phyloP scores from a whole-genome alignment of 441 rosid species.

The Raphanus hybrid region DNA sequence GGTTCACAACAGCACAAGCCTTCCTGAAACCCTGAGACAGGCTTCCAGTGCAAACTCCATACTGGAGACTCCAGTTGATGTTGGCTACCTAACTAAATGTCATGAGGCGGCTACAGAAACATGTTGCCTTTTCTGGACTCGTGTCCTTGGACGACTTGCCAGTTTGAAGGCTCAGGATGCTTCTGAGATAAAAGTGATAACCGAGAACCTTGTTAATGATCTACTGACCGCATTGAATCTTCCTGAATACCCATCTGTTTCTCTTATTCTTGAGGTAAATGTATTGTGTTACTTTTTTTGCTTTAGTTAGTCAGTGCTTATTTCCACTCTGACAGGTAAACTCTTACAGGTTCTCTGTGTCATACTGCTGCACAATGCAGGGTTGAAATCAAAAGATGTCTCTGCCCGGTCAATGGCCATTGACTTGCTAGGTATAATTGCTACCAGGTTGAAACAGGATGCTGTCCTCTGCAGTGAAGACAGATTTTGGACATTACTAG shows the following conservation, averaged over 20 bases:
- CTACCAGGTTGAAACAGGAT: slow-evolving; percentile 91
- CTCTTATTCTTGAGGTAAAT: slow-evolving; percentile 92
- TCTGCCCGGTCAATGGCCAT: slow-evolving; percentile 95
- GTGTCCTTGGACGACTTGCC: slow-evolving; percentile 92
- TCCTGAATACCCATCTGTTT: slow-evolving; percentile 96
- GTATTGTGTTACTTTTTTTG: slow-evolving; percentile 8
- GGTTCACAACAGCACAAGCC: slow-evolving; percentile 89
- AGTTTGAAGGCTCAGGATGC: slow-evolving; percentile 93
- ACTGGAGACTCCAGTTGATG: slow-evolving; percentile 76
- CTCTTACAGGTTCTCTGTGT: slow-evolving; percentile 93
- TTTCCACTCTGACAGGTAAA: slow-evolving; percentile 40
- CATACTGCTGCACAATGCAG: slow-evolving; percentile 94
- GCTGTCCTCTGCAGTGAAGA: slow-evolving; percentile 63
- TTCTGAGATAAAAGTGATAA: slow-evolving; percentile 85
- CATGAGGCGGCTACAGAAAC: slow-evolving; percentile 91
- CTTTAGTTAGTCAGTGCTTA: slow-evolving; percentile 20
- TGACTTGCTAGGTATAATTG: slow-evolving; percentile 91
- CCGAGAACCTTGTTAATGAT: slow-evolving; percentile 95
- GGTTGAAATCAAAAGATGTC: slow-evolving; percentile 90
- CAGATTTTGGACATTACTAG: slow-evolving; percentile 71
- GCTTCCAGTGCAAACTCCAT: slow-evolving; percentile 64
- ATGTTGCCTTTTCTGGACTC: slow-evolving; percentile 96
- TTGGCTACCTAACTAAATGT: slow-evolving; percentile 66
- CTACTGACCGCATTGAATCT: slow-evolving; percentile 86
- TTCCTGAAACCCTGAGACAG: slow-evolving; percentile 82